phyloP scores from a whole-genome alignment of 2,329 filamentous ascomycete species.

The Ophiocordyceps robertsii region DNA sequence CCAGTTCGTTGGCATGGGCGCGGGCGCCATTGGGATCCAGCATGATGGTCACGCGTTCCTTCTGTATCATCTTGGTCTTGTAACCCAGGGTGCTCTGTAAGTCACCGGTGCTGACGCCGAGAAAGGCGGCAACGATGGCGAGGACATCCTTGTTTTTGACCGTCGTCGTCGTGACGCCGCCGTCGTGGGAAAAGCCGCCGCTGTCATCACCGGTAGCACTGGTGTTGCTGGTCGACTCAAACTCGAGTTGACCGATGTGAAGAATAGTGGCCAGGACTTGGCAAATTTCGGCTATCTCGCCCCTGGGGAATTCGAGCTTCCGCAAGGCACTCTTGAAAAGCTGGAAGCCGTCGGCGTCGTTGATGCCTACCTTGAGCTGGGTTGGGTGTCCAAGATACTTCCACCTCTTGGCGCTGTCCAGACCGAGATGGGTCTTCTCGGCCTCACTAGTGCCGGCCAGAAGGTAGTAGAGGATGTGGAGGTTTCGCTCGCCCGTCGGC shows the following conservation, averaged over 20 bases:
- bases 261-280: slow-evolving; percentile 87
- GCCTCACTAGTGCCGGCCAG: slow-evolving; percentile 81
- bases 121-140: slow-evolving; percentile 78
- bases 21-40: slow-evolving; percentile 83
- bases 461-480: slow-evolving; percentile 92
- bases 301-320: slow-evolving; percentile 85
- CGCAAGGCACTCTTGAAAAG: slow-evolving; percentile 93
- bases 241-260: slow-evolving; percentile 96
- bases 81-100: slow-evolving; percentile 84
- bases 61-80: slow-evolving; percentile 92
- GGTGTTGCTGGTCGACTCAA: slow-evolving; percentile 69
- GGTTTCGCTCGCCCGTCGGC: slow-evolving; percentile 90
- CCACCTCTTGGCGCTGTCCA: slow-evolving; percentile 64
- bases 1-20: slow-evolving; percentile 85
- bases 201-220: slow-evolving; percentile 76
- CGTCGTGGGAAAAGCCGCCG: slow-evolving; percentile 91
- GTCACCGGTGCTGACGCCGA: slow-evolving; percentile 69
- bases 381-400: slow-evolving; percentile 93
- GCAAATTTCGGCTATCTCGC: slow-evolving; percentile 93
- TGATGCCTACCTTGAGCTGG: slow-evolving; percentile 92
- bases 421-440: slow-evolving; percentile 73
- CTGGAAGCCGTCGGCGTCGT: slow-evolving; percentile 89
- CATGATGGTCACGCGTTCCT: slow-evolving; percentile 97
- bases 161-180: slow-evolving; percentile 69
- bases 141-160: slow-evolving; percentile 92